Evolutionary conservation across 495 filamentous ascomycete species (phyloP).

Genomic region (Lichenothelia convexa): DNA sequence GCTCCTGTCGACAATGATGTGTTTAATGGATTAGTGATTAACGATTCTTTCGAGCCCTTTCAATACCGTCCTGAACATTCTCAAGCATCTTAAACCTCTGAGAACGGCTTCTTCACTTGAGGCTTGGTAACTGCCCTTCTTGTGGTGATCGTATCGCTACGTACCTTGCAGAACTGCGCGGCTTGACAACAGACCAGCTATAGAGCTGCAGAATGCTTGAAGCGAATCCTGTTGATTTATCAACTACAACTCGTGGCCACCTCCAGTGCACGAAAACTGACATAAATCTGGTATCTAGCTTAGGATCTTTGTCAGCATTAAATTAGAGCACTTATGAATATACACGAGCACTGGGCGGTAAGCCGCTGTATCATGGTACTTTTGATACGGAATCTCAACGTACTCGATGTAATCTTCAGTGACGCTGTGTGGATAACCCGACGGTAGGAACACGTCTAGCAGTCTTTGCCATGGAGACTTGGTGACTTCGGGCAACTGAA

Average conservation of each 20-base stretch:
- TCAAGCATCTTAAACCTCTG: too few species aligned
- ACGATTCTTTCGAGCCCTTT: too few species aligned
- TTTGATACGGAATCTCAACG: too few species aligned
- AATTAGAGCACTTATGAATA: neutral
- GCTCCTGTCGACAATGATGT: too few species aligned
- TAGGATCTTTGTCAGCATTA: neutral
- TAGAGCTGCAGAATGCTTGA: slow-evolving; percentile 88
- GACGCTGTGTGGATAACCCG: slow-evolving; percentile 82
- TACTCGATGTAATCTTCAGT: slow-evolving; percentile 74
- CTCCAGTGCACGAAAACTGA: slow-evolving; percentile 14
- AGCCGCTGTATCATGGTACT: too few species aligned
- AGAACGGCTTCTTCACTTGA: too few species aligned
- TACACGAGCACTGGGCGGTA: neutral
- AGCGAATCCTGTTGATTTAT: slow-evolving; percentile 54
- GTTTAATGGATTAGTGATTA: too few species aligned
- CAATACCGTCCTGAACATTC: too few species aligned
- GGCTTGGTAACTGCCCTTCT: too few species aligned
- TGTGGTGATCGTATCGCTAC: too few species aligned
- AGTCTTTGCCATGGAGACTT: slow-evolving; percentile 24
- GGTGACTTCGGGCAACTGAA: slow-evolving; percentile 8
- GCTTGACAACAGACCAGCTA: slow-evolving; percentile 72
- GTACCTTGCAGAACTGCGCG: slow-evolving; percentile 75
- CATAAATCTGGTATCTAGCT: slow-evolving; percentile 57
- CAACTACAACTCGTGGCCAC: slow-evolving; percentile 2
- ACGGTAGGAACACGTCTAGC: slow-evolving; percentile 70